Evolutionary conservation across 805 yeast genomes (phyloP).

Genomic region (Danielia oregonensis): DNA sequence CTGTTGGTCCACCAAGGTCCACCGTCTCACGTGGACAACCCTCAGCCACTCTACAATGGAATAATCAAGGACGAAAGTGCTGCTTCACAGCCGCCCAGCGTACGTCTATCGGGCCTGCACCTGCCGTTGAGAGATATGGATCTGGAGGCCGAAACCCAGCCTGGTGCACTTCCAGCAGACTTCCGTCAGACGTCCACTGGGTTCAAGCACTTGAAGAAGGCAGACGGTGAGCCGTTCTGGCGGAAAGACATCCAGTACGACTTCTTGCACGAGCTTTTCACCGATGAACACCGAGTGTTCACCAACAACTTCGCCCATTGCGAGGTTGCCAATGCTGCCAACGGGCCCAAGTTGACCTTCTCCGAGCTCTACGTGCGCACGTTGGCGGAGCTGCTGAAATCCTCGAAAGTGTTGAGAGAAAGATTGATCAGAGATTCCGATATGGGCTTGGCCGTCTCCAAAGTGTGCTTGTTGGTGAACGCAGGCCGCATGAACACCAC

Average conservation of each 20-base stretch:
- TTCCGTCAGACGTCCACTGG: constrained; percentile 21
- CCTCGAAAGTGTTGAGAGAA: constrained; percentile 79
- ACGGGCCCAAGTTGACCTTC: constrained; percentile 58
- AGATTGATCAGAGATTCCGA: constrained; percentile 61
- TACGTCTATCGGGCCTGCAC: no score
- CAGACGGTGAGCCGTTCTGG: constrained; percentile 91
- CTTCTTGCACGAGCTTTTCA: constrained; percentile 62
- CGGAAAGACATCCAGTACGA: constrained; percentile 84
- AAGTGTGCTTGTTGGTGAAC: constrained; percentile 83
- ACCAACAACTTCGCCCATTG: constrained; percentile 54
- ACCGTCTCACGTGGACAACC: no score
- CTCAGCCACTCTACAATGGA: no score
- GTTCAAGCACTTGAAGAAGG: constrained; percentile 70
- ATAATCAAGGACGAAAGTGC: no score
- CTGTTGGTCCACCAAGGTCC: no score
- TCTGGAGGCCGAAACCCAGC: constrained; percentile 4
- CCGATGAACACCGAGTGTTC: constrained; percentile 62
- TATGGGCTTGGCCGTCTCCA: constrained; percentile 66
- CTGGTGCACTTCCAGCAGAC: constrained; percentile 11
- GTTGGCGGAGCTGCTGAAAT: constrained; percentile 75
- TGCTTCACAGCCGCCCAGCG: no score
- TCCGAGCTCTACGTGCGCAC: constrained; percentile 81
- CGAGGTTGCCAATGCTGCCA: constrained; percentile 32
- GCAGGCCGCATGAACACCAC: constrained; percentile 95
- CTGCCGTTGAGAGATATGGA: no score